Conservation (phyloP, 2,329 filamentous ascomycete species). For the Nemania sp. region DNA sequence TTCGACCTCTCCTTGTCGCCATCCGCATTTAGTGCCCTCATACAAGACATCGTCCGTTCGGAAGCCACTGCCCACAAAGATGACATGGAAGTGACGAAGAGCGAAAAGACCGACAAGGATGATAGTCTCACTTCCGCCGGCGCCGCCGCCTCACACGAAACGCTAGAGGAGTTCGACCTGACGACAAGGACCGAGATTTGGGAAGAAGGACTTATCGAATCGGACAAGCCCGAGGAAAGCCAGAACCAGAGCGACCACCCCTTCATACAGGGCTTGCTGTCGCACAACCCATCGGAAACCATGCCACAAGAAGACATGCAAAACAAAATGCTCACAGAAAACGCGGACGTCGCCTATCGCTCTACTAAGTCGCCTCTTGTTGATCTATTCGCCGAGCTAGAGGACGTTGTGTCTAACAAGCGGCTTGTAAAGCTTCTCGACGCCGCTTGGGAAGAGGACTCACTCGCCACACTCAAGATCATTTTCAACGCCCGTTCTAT, state of each 20-base stretch:
- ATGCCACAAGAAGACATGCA: conserved; percentile 42
- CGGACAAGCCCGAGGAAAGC: background rate
- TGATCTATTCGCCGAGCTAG: conserved; percentile 67
- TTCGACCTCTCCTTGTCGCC: conserved; percentile 32
- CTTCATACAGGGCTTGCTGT: conserved; percentile 54
- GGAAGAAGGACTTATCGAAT: conserved; percentile 1
- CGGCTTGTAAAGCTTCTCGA: conserved; percentile 58
- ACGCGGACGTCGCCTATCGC: conserved; percentile 61
- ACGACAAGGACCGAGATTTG: conserved; percentile 3
- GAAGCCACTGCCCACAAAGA: conserved; percentile 2
- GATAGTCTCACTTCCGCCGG: conserved; percentile 17
- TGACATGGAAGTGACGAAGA: background rate
- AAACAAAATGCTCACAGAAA: conserved; percentile 65
- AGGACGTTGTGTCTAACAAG: conserved; percentile 54
- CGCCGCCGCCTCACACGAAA: conserved; percentile 2
- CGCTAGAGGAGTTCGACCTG: conserved; percentile 12
- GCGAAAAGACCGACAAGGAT: background rate
- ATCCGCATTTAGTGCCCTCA: conserved; percentile 26
- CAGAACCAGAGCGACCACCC: conserved; percentile 38
- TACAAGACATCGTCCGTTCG: conserved; percentile 21
- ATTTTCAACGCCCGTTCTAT: conserved; percentile 72
- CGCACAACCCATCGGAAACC: conserved; percentile 32
- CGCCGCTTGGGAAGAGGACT: conserved; percentile 62
- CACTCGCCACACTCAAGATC: conserved; percentile 65
- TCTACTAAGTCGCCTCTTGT: conserved; percentile 61